phyloP scores from a whole-genome alignment of 176 grass and related monocot genomes.

The Phoenix roebelenii region DNA sequence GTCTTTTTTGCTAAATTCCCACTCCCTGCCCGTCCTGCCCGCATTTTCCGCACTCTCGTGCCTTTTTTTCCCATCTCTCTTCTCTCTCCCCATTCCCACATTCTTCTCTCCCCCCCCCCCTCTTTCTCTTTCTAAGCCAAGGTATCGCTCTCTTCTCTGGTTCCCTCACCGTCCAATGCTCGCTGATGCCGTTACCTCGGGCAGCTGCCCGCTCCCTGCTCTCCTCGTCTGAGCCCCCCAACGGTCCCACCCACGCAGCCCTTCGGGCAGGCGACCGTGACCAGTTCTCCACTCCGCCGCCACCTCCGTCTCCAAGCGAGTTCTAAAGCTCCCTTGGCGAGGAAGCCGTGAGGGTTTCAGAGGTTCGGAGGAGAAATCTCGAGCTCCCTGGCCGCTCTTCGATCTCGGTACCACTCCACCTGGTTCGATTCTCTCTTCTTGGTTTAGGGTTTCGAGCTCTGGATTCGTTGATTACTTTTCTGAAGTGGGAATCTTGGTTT shows the following conservation, averaged over 20 bases:
- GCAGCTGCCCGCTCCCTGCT: conserved; percentile 5
- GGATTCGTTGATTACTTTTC: too few species aligned
- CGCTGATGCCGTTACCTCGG: conserved; percentile 15
- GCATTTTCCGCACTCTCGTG: conserved; percentile 16
- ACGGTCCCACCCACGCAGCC: conserved; percentile 14
- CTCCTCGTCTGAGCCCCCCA: conserved; percentile 16
- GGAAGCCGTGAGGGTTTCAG: too few species aligned
- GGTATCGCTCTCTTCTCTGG: neutral
- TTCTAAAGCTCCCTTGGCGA: too few species aligned
- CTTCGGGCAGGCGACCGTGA: neutral
- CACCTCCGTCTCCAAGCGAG: too few species aligned
- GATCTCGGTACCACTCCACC: too few species aligned
- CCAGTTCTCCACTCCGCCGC: too few species aligned
- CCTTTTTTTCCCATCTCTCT: neutral
- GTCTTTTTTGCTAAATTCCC: conserved; percentile 28
- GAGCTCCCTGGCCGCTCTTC: too few species aligned
- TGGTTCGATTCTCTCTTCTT: too few species aligned
- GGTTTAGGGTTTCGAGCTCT: too few species aligned
- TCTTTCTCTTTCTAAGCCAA: conserved; percentile 20
- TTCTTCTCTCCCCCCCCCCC: conserved; percentile 13
- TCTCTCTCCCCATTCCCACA: conserved; percentile 27
- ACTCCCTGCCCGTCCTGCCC: conserved; percentile 19
- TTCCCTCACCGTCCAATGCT: conserved; percentile 11
- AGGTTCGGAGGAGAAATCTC: too few species aligned
- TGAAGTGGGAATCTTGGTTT: too few species aligned